Evolutionary conservation across 2,329 filamentous ascomycete genomes (phyloP), one percentile per base, ranked within the genome.

Genomic region (Periconia sp.): DNA sequence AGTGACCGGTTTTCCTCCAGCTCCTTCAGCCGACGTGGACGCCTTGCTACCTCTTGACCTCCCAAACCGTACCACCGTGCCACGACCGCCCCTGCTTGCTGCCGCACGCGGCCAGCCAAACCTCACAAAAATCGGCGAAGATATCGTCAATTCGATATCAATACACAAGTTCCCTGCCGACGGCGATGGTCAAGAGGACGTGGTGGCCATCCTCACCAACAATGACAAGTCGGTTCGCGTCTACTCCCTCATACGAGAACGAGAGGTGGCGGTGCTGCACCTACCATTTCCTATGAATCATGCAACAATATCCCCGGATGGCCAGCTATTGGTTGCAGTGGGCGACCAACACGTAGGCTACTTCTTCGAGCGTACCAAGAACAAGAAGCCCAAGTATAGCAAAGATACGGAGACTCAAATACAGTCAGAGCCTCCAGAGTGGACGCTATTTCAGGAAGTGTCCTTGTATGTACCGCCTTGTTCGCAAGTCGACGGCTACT

Each of bases 221-320:
- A 99, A 99, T 66, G 94, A 97, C 73, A 87, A 85, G 65, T 90
- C 88, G 1, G 88, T 97, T 43, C 86, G 87, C 19, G 74, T 96
- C n/a, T 89, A 95, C 63, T 87, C 86, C 35, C 75, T 97, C 15
- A 77, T 81, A 19, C 82, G 86, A 38, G 81, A 84, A 11, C 78
- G 87, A 46, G 77, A 87, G 24, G 72, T 95, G 16, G 84, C 88
- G 40, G 79, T 85, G 30, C 74, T 96, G 39, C 78, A 82, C 4
- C 86, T 95, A 52, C 86, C 88, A 4, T 88, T 92, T 63, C 88
- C 85, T 52, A 92, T 97, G 74, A 99, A 99, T 61, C 90, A 95
- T 62, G 89, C 92, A 23, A 83, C 92, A n/a, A 86, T 99, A 38
- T 96, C 92, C 5, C 94, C 92, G 0, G 88, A 96, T 65, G 92